Conservation (phyloP, 169 alveolate species). For the Plasmodium ovale region DNA sequence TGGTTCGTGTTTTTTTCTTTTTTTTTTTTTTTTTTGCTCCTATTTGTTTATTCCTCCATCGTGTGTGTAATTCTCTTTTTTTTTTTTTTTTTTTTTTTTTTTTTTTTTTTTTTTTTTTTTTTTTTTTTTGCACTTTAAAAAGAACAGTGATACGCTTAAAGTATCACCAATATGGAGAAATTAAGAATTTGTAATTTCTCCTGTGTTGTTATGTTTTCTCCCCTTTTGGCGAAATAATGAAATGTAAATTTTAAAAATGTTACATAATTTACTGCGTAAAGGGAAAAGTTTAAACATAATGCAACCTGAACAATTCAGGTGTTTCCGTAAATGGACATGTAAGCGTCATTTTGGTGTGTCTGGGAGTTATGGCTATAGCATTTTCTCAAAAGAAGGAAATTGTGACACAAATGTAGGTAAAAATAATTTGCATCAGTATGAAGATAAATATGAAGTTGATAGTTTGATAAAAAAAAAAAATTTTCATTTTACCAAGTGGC, state of each 20-base stretch:
- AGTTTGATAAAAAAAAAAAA: constrained; percentile 78
- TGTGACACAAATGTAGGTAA: constrained; percentile 74
- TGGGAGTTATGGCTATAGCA: constrained; percentile 74
- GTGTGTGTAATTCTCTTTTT: no score
- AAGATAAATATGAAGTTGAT: constrained; percentile 35
- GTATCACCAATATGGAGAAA: no score
- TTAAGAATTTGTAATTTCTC: neutral
- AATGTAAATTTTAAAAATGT: constrained; percentile 38
- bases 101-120: constrained; percentile 6
- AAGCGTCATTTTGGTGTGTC: constrained; percentile 72
- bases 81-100: neutral
- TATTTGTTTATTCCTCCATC: no score
- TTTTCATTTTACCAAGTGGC: constrained; percentile 84
- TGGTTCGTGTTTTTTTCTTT: no score
- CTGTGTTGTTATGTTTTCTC: neutral
- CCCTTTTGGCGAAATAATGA: constrained; percentile 2
- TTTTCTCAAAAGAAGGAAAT: constrained; percentile 71
- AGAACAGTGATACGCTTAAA: no score
- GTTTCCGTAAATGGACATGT: constrained; percentile 11
- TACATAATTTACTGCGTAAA: constrained; percentile 1
- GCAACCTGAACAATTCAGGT: neutral
- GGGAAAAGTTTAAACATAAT: constrained; percentile 17
- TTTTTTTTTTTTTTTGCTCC: no score
- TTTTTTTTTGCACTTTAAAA: no score
- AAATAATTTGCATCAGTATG: constrained; percentile 69